phyloP scores from a whole-genome alignment of 441 rosid genomes.

The Macaranga tanarius region DNA sequence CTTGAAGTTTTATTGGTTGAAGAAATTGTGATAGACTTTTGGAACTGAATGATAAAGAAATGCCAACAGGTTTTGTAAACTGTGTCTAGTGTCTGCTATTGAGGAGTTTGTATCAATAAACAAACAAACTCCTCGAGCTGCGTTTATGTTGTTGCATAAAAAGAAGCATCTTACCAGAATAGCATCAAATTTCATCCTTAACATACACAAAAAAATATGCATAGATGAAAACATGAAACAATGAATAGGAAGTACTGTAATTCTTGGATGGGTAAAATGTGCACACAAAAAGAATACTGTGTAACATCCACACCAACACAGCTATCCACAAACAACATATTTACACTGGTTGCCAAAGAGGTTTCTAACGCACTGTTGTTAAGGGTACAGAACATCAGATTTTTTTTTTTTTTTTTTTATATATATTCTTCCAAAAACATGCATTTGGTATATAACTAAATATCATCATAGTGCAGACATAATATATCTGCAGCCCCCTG shows the following conservation, averaged over 20 bases:
- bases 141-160: not conserved
- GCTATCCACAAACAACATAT: too few relatives aligned
- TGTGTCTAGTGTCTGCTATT: not conserved
- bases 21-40: slow-evolving; percentile 51
- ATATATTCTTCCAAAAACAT: too few relatives aligned
- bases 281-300: not conserved
- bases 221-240: not conserved
- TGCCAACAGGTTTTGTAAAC: slow-evolving; percentile 11
- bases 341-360: too few relatives aligned
- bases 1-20: slow-evolving; percentile 51
- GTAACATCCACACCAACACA: too few relatives aligned
- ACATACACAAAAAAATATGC: not conserved
- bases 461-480: too few relatives aligned
- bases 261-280: not conserved
- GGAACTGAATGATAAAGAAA: slow-evolving; percentile 22
- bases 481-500: too few relatives aligned
- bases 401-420: too few relatives aligned
- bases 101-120: too few relatives aligned
- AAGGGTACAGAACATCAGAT: too few relatives aligned
- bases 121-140: not conserved
- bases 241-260: too few relatives aligned
- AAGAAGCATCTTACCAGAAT: slow-evolving; percentile 5
- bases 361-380: too few relatives aligned
- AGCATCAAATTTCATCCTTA: not conserved
- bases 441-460: too few relatives aligned